phyloP scores from a whole-genome alignment of 2,329 filamentous ascomycete genomes.

The Fusarium proliferatum region DNA sequence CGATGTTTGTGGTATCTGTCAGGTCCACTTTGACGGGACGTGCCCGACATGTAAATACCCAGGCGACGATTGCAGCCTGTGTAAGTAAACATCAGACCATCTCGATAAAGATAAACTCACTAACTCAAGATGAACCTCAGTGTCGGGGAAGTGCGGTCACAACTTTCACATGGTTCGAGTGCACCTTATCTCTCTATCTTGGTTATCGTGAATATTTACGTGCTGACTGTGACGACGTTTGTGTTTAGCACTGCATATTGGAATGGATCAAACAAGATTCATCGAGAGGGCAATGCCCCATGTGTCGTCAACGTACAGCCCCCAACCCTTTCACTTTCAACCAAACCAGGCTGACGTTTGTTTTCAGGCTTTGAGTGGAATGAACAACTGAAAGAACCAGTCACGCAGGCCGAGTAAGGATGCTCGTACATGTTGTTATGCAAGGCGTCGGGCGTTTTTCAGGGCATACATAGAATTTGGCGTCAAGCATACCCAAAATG shows the following conservation, averaged over 20 bases:
- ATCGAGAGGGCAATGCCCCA: conserved; percentile 93
- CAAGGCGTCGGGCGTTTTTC: conserved; percentile 38
- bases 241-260: conserved; percentile 85
- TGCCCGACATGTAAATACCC: conserved; percentile 98
- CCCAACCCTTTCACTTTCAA: neutral
- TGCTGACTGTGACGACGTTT: conserved; percentile 25
- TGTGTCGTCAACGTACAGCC: conserved; percentile 90
- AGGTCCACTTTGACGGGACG: conserved; percentile 96
- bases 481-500: conserved; percentile 16
- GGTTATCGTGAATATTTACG: conserved; percentile 15
- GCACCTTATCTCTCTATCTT: neutral
- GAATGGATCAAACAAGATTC: conserved; percentile 97
- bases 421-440: neutral
- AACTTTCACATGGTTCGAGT: conserved; percentile 91
- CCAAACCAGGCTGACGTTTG: conserved; percentile 18
- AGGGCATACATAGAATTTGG: conserved; percentile 25
- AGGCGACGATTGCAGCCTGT: conserved; percentile 91
- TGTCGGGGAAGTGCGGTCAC: conserved; percentile 96
- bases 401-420: conserved; percentile 47
- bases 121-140: conserved; percentile 51
- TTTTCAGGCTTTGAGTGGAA: conserved; percentile 55
- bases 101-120: conserved; percentile 7
- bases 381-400: conserved; percentile 50
- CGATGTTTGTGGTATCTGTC: conserved; percentile 98
- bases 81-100: conserved; percentile 64